Conservation (phyloP, 495 filamentous ascomycete species). For the Amniculicola lignicola region DNA sequence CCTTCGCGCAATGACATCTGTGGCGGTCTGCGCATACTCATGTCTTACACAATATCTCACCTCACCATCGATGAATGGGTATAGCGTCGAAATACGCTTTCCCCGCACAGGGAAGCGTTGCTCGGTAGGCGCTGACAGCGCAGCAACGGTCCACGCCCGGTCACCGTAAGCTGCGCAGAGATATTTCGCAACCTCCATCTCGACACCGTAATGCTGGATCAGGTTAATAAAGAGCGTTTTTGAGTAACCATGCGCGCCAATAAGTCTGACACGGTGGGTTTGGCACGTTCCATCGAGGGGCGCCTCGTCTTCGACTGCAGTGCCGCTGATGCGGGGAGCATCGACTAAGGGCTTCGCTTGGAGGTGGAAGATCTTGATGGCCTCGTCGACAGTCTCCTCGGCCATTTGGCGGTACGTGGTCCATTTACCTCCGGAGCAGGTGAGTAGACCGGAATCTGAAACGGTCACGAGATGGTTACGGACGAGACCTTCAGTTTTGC, state of each 20-base stretch:
- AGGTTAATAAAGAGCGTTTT: conserved; percentile 98
- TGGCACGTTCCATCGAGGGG: conserved; percentile 80
- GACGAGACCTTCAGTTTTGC: conserved; percentile 90
- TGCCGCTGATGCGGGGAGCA: conserved; percentile 73
- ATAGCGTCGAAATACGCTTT: conserved; percentile 73
- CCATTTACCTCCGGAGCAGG: conserved; percentile 98
- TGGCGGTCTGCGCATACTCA: conserved; percentile 92
- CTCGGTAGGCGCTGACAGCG: conserved; percentile 75
- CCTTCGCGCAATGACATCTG: conserved; percentile 83
- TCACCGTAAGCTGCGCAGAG: conserved; percentile 88
- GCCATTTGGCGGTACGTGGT: conserved; percentile 99
- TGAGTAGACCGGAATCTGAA: conserved; percentile 81
- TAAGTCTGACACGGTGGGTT: conserved; percentile 82
- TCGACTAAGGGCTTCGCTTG: conserved; percentile 55
- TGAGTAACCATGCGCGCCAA: conserved; percentile 91
- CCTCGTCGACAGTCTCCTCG: conserved; percentile 92
- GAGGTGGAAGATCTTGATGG: conserved; percentile 74
- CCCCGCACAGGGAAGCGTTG: conserved; percentile 85
- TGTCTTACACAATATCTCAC: conserved; percentile 84
- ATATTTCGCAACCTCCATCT: conserved; percentile 93
- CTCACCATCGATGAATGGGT: conserved; percentile 97
- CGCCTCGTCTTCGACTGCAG: conserved; percentile 68
- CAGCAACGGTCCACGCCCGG: conserved; percentile 91
- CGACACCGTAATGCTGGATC: conserved; percentile 94
- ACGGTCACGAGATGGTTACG: conserved; percentile 92